Evolutionary conservation across 2,329 filamentous ascomycete species (phyloP).

Genomic region (Aspergillus sp.): DNA sequence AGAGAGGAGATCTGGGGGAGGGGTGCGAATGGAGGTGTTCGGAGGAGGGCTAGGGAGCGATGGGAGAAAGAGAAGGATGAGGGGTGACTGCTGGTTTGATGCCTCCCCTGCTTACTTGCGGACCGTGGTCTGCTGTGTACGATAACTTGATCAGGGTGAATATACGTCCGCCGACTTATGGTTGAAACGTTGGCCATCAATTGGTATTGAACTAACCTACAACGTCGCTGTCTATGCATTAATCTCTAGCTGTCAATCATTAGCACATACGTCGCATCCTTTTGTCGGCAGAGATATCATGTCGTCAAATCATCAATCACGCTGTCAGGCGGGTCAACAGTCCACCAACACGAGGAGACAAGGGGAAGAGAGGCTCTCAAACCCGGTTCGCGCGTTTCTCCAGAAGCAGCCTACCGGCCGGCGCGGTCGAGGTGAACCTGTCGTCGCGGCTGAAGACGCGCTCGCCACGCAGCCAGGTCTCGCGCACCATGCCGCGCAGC

Average conservation of each 20-base stretch:
- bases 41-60: constrained; percentile 31
- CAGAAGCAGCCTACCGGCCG: constrained; percentile 30
- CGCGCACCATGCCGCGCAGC: constrained; percentile 66
- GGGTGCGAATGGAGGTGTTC: constrained; percentile 31
- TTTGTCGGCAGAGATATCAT: too few relatives aligned
- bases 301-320: neutral
- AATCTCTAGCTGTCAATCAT: too few relatives aligned
- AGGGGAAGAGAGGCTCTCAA: constrained; percentile 13
- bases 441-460: constrained; percentile 62
- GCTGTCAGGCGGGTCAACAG: constrained; percentile 3
- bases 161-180: too few relatives aligned
- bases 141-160: too few relatives aligned
- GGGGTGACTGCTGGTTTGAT: constrained; percentile 5
- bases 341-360: constrained; percentile 3
- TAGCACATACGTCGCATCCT: too few relatives aligned
- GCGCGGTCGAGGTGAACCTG: constrained; percentile 30
- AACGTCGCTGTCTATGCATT: too few relatives aligned
- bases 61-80: constrained; percentile 23
- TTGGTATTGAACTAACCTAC: too few relatives aligned
- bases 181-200: too few relatives aligned
- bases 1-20: constrained; percentile 34
- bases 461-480: constrained; percentile 75
- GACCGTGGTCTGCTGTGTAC: too few relatives aligned
- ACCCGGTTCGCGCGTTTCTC: constrained; percentile 29
- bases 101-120: too few relatives aligned